phyloP scores from a whole-genome alignment of 345 rosid species.

The Balakata baccata region DNA sequence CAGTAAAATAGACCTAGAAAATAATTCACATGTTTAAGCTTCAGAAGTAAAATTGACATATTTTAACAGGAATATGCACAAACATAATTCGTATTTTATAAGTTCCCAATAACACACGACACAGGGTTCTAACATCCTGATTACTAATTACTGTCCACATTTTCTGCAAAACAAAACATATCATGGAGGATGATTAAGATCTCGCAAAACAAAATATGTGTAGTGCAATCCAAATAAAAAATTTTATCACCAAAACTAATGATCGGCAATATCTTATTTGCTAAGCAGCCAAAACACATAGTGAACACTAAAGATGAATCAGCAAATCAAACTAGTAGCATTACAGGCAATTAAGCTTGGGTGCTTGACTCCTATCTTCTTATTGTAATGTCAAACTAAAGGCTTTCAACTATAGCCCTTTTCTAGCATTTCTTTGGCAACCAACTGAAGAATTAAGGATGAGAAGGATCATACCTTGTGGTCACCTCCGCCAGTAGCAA shows the following conservation, averaged over 20 bases:
- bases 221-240: background rate
- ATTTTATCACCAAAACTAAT: background rate
- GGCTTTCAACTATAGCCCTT: background rate
- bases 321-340: slow-evolving; percentile 12
- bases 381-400: background rate
- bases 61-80: background rate
- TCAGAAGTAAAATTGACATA: background rate
- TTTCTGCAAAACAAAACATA: background rate
- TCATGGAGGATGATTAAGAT: background rate
- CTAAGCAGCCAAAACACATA: background rate
- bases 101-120: background rate
- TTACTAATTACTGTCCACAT: background rate
- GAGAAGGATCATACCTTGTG: slow-evolving; percentile 61
- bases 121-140: background rate
- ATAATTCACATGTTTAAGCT: background rate
- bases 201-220: background rate
- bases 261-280: background rate
- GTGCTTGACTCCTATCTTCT: background rate
- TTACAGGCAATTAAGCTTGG: background rate
- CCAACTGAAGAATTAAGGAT: slow-evolving; percentile 4
- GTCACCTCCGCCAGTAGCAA: slow-evolving; percentile 99
- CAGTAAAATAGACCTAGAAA: background rate
- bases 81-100: background rate
- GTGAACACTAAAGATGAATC: background rate
- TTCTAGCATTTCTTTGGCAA: background rate